Conservation (phyloP, 140 eudicot genomes). For the Erigeron philadelphicus region DNA sequence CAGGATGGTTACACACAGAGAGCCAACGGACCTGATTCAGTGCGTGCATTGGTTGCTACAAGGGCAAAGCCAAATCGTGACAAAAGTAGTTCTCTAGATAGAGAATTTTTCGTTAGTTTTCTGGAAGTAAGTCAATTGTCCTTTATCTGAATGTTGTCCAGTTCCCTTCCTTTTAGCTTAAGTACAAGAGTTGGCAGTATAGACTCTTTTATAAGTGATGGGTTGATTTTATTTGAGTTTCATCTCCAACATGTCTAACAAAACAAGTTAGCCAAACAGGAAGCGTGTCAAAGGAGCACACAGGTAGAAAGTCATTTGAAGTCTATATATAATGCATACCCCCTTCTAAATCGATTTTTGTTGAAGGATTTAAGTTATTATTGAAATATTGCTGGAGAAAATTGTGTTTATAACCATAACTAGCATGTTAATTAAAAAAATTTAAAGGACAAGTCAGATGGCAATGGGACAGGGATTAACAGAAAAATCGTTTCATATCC, state of each 20-base stretch:
- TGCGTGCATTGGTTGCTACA: constrained; percentile 51
- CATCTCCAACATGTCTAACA: neutral
- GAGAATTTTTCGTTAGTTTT: constrained; percentile 55
- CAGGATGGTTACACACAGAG: constrained; percentile 79
- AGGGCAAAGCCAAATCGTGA: constrained; percentile 60
- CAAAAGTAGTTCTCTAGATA: constrained; percentile 39
- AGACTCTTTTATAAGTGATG: neutral
- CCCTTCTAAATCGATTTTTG: too few species aligned
- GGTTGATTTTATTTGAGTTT: neutral
- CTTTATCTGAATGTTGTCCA: neutral
- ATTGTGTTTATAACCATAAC: too few species aligned
- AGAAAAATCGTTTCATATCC: too few species aligned
- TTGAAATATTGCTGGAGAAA: too few species aligned
- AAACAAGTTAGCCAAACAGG: neutral
- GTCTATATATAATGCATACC: neutral
- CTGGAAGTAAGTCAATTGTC: constrained; percentile 47
- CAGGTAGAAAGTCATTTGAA: neutral
- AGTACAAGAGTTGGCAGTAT: neutral
- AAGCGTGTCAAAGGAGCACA: neutral
- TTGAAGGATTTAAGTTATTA: too few species aligned
- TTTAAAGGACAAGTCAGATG: too few species aligned
- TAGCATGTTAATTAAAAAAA: too few species aligned
- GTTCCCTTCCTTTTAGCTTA: neutral
- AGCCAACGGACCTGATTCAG: constrained; percentile 52
- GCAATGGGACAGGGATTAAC: too few species aligned